phyloP scores from a whole-genome alignment of 2,329 filamentous ascomycete species.

The Xylariaceae sp. region DNA sequence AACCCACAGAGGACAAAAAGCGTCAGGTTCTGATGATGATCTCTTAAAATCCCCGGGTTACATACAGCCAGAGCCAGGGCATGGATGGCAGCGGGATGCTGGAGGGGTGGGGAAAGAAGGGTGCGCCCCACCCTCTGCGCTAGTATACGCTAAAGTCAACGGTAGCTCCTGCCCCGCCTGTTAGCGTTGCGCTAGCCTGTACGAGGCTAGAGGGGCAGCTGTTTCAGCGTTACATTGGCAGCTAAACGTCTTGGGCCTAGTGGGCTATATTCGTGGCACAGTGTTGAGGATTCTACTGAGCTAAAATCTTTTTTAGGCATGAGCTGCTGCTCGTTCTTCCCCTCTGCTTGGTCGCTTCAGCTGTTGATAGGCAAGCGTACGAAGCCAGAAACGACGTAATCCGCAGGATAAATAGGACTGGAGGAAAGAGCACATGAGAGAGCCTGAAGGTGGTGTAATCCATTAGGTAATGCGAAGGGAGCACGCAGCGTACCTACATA shows the following conservation, averaged over 20 bases:
- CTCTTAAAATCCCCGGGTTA: slow-evolving; percentile 11
- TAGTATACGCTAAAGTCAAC: not conserved
- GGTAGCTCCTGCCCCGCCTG: not conserved
- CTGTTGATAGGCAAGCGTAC: too few species aligned
- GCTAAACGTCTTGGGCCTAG: not conserved
- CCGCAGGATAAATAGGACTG: too few species aligned
- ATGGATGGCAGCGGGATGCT: not conserved
- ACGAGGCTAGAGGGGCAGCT: not conserved
- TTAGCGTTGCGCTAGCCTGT: not conserved
- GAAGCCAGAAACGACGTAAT: too few species aligned
- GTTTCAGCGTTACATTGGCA: not conserved
- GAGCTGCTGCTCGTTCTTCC: not conserved
- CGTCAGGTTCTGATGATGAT: slow-evolving; percentile 14
- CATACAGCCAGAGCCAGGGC: not conserved
- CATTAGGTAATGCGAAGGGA: too few species aligned
- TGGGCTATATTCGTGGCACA: not conserved
- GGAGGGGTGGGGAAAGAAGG: slow-evolving; percentile 7
- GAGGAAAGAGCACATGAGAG: too few species aligned
- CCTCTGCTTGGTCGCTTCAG: not conserved
- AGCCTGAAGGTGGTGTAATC: too few species aligned
- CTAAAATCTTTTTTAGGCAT: not conserved
- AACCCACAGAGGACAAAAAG: slow-evolving; percentile 13
- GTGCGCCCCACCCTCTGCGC: not conserved
- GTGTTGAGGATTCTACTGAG: not conserved
- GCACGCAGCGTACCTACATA: too few species aligned